Evolutionary conservation across 441 rosid species (phyloP).

Genomic region (Euphorbia schlechtendalii): DNA sequence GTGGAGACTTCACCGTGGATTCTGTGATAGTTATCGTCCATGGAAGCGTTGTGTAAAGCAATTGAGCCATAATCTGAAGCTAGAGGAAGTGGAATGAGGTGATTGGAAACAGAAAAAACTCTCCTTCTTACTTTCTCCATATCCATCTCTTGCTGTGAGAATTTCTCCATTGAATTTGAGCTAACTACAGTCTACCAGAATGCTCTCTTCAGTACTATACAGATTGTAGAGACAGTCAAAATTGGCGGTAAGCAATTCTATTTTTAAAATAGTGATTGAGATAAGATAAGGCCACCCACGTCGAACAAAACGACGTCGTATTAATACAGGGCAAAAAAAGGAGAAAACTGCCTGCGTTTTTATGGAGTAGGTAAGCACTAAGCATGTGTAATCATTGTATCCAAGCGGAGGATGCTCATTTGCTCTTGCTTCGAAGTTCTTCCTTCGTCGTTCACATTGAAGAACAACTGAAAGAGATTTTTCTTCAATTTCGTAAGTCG

Average conservation of each 20-base stretch:
- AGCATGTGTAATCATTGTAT: too few species aligned
- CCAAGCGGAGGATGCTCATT: too few species aligned
- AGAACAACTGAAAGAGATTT: too few species aligned
- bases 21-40: slow-evolving; percentile 59
- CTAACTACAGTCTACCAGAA: too few species aligned
- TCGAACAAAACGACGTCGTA: slow-evolving; percentile 12
- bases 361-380: neutral
- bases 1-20: slow-evolving; percentile 65
- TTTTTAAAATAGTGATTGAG: neutral
- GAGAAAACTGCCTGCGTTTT: slow-evolving; percentile 5
- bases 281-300: slow-evolving; percentile 15
- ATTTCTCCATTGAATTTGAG: neutral
- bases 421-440: too few species aligned
- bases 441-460: too few species aligned
- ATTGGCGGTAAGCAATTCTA: neutral
- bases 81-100: slow-evolving; percentile 23
- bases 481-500: too few species aligned
- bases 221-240: neutral
- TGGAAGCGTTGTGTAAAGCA: slow-evolving; percentile 27
- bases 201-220: neutral
- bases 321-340: neutral
- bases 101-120: slow-evolving; percentile 41
- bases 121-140: slow-evolving; percentile 38
- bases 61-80: slow-evolving; percentile 19
- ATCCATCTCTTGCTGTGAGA: slow-evolving; percentile 30